Evolutionary conservation across 345 rosid genomes (phyloP).

Genomic region (Populus pruinosa): DNA sequence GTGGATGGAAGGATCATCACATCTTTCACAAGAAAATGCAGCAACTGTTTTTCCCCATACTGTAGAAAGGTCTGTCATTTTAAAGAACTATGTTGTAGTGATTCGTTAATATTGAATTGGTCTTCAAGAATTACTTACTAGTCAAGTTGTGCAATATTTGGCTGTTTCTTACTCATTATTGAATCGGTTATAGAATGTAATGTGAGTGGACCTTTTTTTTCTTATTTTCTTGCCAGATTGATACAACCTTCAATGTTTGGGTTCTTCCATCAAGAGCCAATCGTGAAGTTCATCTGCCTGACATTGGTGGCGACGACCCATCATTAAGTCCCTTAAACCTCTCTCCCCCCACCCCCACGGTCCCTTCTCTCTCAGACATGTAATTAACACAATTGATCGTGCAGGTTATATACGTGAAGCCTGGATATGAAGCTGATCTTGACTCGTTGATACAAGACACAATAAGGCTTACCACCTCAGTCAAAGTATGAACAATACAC

Average conservation of each 20-base stretch:
- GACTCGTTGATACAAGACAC: constrained; percentile 78
- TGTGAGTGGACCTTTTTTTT: background rate
- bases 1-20: constrained; percentile 73
- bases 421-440: constrained; percentile 69
- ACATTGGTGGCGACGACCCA: constrained; percentile 78
- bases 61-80: constrained; percentile 43
- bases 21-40: constrained; percentile 58
- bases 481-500: constrained; percentile 34
- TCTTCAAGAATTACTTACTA: background rate
- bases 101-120: background rate
- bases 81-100: background rate
- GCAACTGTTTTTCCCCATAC: constrained; percentile 65
- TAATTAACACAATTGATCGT: constrained; percentile 1
- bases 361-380: background rate
- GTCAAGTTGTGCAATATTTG: too few species aligned
- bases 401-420: constrained; percentile 87
- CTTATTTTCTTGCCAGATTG: constrained; percentile 42
- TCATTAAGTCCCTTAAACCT: constrained; percentile 41
- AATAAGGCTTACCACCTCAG: constrained; percentile 49
- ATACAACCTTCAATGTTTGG: constrained; percentile 75
- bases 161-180: too few species aligned
- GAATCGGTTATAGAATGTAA: too few species aligned
- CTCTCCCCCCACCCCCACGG: too few species aligned
- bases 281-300: constrained; percentile 41
- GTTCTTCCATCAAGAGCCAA: constrained; percentile 50